These are phyloP conservation scores for Cyclotella choctawhatcheeana DNA, from an alignment of 108 stramenopile species.

Conservation along the genomic window DNA sequence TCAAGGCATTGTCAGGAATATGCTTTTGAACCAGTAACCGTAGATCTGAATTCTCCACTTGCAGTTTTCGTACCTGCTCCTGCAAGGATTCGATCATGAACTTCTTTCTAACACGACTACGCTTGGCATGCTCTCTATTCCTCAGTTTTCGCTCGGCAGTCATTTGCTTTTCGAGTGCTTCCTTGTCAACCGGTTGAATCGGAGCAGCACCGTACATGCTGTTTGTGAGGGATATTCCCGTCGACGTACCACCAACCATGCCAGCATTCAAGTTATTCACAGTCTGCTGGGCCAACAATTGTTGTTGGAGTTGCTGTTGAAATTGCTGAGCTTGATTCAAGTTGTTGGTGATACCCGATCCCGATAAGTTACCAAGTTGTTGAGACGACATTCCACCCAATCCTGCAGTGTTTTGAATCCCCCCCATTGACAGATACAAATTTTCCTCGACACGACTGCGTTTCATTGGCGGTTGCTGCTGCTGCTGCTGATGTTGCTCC, in stretches of 20 bases:
- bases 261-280: slow-evolving; percentile 35
- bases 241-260: slow-evolving; percentile 1
- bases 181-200: slow-evolving; percentile 20
- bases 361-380: too few relatives aligned
- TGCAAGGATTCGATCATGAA: slow-evolving; percentile 97
- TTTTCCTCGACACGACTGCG: slow-evolving; percentile 26
- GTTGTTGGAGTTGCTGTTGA: too few relatives aligned
- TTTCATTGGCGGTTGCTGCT: slow-evolving; percentile 22
- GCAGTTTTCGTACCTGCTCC: slow-evolving; percentile 86
- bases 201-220: slow-evolving; percentile 12
- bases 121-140: slow-evolving; percentile 97
- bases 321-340: slow-evolving; percentile 22
- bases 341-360: background rate
- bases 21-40: slow-evolving; percentile 82
- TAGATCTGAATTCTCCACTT: slow-evolving; percentile 89
- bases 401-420: background rate
- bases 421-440: slow-evolving; percentile 15
- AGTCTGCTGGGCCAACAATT: too few relatives aligned
- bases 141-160: slow-evolving; percentile 86
- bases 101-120: slow-evolving; percentile 97
- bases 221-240: background rate
- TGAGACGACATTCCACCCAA: slow-evolving; percentile 28
- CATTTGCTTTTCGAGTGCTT: slow-evolving; percentile 48
- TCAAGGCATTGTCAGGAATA: slow-evolving; percentile 78
- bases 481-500: slow-evolving; percentile 19